A percentile compares a stretch with the other conserved stretches of the same genome.
Evolutionary conservation across 208 protist genomes (phyloP).

Genomic region (Vickermania ingenoplastis): DNA sequence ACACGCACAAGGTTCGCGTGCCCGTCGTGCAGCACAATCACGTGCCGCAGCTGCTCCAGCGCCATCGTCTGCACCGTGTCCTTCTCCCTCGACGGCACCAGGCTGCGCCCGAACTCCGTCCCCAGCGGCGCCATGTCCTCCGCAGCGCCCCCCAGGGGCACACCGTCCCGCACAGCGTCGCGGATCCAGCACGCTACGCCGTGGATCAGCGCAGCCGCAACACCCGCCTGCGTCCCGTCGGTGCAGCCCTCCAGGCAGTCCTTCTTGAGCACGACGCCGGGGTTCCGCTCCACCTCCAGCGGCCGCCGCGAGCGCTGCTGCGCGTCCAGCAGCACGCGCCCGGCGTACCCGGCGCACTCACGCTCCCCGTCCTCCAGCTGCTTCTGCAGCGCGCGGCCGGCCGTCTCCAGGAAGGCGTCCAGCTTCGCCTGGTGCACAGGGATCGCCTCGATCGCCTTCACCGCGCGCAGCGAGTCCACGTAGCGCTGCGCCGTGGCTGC

Average conservation of each 20-base stretch:
- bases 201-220: constrained; percentile 53
- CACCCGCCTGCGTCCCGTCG: constrained; percentile 47
- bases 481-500: constrained; percentile 52
- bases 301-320: constrained; percentile 45
- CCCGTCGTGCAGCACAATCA: constrained; percentile 78
- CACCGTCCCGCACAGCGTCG: constrained; percentile 20
- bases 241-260: constrained; percentile 10
- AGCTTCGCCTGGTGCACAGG: constrained; percentile 54
- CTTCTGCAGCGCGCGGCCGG: constrained; percentile 50
- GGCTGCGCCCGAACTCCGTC: constrained; percentile 61
- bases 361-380: constrained; percentile 51
- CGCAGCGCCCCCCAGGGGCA: constrained; percentile 17
- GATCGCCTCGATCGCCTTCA: constrained; percentile 43
- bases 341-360: constrained; percentile 53
- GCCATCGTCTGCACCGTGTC: constrained; percentile 54
- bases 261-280: constrained; percentile 50
- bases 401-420: constrained; percentile 47
- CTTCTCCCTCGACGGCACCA: constrained; percentile 53
- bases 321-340: constrained; percentile 48
- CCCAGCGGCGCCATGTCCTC: constrained; percentile 56
- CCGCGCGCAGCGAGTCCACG: constrained; percentile 27
- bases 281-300: constrained; percentile 65
- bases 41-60: constrained; percentile 52
- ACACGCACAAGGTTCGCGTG: constrained; percentile 62
- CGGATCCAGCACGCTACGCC: constrained; percentile 50